Conservation (phyloP, 73 alveolate genomes). For the Stentor coeruleus region DNA sequence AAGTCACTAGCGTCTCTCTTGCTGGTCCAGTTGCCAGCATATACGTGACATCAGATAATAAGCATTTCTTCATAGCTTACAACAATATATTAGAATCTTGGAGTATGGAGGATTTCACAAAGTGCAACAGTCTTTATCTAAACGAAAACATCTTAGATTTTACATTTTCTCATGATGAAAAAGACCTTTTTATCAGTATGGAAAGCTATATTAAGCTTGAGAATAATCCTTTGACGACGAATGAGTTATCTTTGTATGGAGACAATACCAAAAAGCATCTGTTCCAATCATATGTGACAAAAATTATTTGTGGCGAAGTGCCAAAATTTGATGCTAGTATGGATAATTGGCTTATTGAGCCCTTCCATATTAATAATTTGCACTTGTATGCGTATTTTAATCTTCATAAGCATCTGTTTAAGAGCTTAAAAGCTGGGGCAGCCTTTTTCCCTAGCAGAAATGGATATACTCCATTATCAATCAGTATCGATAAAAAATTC, state of each 20-base stretch:
- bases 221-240: not conserved
- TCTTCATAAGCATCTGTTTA: not conserved
- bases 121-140: not conserved
- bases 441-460: not conserved
- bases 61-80: not conserved
- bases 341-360: not conserved
- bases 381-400: slow-evolving; percentile 24
- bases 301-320: slow-evolving; percentile 3
- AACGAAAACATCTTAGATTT: not conserved
- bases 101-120: not conserved
- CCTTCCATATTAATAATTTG: not conserved
- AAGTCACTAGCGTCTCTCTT: not conserved
- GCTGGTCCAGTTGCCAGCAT: not conserved
- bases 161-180: not conserved
- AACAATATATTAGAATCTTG: not conserved
- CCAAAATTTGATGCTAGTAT: not conserved
- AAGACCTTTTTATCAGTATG: not conserved
- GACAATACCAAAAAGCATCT: not conserved
- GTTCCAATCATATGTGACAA: not conserved
- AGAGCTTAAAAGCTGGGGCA: not conserved
- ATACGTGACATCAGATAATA: not conserved
- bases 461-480: not conserved
- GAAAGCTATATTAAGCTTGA: not conserved
- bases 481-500: slow-evolving; percentile 8
- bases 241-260: not conserved